These are phyloP conservation scores for Penicillium sp. DNA, from an alignment of 2,329 filamentous ascomycete species.

Conservation along the genomic window DNA sequence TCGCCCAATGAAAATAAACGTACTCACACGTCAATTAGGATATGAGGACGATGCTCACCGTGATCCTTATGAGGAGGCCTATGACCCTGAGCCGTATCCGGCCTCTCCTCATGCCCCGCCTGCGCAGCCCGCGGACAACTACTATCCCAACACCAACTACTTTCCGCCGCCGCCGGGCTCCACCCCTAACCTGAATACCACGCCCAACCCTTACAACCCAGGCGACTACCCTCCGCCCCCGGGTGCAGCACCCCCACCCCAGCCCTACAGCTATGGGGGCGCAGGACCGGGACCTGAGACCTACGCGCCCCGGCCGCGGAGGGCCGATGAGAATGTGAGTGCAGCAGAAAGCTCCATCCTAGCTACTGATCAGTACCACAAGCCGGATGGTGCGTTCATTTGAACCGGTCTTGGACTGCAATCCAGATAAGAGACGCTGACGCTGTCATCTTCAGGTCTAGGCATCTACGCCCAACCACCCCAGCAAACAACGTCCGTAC, in stretches of 20 bases:
- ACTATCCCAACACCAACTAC: constrained; percentile 42
- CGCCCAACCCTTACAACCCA: constrained; percentile 35
- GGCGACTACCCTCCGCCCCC: constrained; percentile 45
- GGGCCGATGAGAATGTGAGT: constrained; percentile 54
- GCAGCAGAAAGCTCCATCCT: constrained; percentile 35
- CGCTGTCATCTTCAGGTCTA: constrained; percentile 8
- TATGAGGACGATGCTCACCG: constrained; percentile 32
- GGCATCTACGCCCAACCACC: constrained; percentile 27
- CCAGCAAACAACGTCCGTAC: constrained; percentile 3
- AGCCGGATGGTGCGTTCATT: constrained; percentile 45
- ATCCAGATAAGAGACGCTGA: constrained; percentile 6
- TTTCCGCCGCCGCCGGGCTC: constrained; percentile 46
- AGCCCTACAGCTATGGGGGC: constrained; percentile 40
- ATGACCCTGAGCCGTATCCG: constrained; percentile 39
- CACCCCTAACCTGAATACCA: constrained; percentile 24
- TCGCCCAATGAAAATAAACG: constrained; percentile 6
- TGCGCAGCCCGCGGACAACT: constrained; percentile 34
- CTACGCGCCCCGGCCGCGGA: constrained; percentile 40
- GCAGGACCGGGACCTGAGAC: constrained; percentile 35
- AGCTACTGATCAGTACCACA: constrained; percentile 38
- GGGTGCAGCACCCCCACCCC: constrained; percentile 37
- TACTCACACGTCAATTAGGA: constrained; percentile 20
- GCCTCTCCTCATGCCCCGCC: constrained; percentile 35
- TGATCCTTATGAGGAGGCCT: constrained; percentile 44
- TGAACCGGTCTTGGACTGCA: constrained; percentile 9